Evolutionary conservation across 371 early-diverging fungal species (phyloP).

Genomic region (Rhizopus arrhizus): DNA sequence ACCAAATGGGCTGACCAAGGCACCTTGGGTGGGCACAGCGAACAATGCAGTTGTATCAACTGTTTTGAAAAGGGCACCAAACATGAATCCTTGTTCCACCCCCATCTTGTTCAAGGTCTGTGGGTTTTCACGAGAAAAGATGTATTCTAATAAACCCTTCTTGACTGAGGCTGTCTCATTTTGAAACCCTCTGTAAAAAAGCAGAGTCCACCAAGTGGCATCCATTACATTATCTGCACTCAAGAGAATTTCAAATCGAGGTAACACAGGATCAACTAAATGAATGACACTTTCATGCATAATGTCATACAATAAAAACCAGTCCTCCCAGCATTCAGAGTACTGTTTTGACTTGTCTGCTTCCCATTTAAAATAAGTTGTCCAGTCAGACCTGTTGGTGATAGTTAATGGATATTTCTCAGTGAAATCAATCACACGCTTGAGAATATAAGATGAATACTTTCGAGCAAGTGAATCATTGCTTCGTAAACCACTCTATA

Average conservation of each 20-base stretch:
- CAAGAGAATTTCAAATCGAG: slow-evolving; percentile 39
- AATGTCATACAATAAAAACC: slow-evolving; percentile 60
- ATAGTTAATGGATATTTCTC: slow-evolving; percentile 26
- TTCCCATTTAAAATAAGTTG: slow-evolving; percentile 44
- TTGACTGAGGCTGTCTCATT: slow-evolving; percentile 45
- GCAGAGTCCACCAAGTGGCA: slow-evolving; percentile 49
- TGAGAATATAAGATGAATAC: slow-evolving; percentile 46
- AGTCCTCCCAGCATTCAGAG: slow-evolving; percentile 56
- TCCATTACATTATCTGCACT: slow-evolving; percentile 28
- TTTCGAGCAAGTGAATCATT: slow-evolving; percentile 49
- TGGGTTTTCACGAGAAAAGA: slow-evolving; percentile 34
- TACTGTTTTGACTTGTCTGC: slow-evolving; percentile 26
- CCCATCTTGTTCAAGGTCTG: slow-evolving; percentile 32
- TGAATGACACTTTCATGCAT: slow-evolving; percentile 60
- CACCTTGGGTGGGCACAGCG: slow-evolving; percentile 43
- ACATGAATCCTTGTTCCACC: slow-evolving; percentile 40
- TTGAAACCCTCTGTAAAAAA: slow-evolving; percentile 48
- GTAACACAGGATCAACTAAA: slow-evolving; percentile 54
- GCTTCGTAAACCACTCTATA: slow-evolving; percentile 46
- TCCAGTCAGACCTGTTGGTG: slow-evolving; percentile 27
- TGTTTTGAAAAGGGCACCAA: slow-evolving; percentile 41
- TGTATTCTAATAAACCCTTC: slow-evolving; percentile 44
- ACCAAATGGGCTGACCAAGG: slow-evolving; percentile 51
- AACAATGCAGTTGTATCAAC: slow-evolving; percentile 41
- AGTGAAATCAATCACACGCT: slow-evolving; percentile 47